Conservation (phyloP, 345 rosid species). For the Euphorbia lathyris region DNA sequence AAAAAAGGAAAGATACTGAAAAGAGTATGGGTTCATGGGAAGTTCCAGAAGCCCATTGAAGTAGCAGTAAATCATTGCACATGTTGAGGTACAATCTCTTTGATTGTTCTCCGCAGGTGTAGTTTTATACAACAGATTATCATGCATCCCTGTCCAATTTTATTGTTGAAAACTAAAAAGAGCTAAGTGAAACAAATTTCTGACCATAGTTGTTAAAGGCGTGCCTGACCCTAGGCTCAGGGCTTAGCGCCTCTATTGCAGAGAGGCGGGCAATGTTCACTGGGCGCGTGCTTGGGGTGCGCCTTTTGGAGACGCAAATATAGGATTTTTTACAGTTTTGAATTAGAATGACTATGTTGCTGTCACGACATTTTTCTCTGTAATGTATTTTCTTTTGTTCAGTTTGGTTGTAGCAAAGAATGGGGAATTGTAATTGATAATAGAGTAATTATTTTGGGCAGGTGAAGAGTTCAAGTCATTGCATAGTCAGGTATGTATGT, state of each 20-base stretch:
- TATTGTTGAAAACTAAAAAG: not conserved
- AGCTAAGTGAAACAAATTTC: too few species aligned
- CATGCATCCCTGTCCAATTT: not conserved
- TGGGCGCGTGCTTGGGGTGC: too few species aligned
- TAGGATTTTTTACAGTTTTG: too few species aligned
- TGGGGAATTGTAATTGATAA: not conserved
- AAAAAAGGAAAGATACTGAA: conserved; percentile 64
- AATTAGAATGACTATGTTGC: too few species aligned
- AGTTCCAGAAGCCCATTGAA: conserved; percentile 64
- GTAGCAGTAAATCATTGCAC: not conserved
- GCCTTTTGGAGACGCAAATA: too few species aligned
- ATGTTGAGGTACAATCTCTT: conserved; percentile 6
- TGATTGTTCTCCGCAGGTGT: conserved; percentile 4
- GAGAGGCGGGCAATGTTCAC: too few species aligned
- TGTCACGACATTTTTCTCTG: not conserved
- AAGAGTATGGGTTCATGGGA: conserved; percentile 93
- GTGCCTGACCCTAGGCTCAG: too few species aligned
- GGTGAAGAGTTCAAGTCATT: conserved; percentile 6
- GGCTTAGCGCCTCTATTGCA: too few species aligned
- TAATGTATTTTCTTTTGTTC: not conserved
- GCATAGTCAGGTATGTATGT: conserved; percentile 9
- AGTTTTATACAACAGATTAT: not conserved
- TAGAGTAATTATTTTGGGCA: conserved; percentile 3
- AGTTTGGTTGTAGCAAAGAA: not conserved
- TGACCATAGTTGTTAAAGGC: too few species aligned